phyloP scores from a whole-genome alignment of 106 monocot species.

The Phalaenopsis aphrodite region DNA sequence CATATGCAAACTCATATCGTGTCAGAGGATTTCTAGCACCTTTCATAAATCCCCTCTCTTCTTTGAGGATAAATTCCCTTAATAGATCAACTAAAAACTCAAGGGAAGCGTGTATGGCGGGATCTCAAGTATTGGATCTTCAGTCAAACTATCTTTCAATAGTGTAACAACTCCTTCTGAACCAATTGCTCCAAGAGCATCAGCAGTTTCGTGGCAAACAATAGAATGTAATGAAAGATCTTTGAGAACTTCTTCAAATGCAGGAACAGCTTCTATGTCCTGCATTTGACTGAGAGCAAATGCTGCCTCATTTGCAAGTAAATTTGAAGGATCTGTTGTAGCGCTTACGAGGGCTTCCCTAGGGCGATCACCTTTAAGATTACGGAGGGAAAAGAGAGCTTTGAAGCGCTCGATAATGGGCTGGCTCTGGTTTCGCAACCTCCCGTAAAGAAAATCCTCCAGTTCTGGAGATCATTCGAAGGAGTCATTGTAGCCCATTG shows the following conservation, averaged over 20 bases:
- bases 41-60: conserved; percentile 82
- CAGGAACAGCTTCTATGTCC: conserved; percentile 75
- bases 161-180: conserved; percentile 39
- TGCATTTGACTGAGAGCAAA: conserved; percentile 99
- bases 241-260: conserved; percentile 65
- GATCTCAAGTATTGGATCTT: conserved; percentile 96
- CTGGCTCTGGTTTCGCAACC: conserved; percentile 52
- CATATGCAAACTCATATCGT: conserved; percentile 96
- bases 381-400: conserved; percentile 92
- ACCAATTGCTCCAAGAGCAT: conserved; percentile 96
- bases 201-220: conserved; percentile 96
- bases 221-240: conserved; percentile 94
- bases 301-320: conserved; percentile 98
- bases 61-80: conserved; percentile 74
- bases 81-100: conserved; percentile 60
- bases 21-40: conserved; percentile 80
- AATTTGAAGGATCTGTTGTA: conserved; percentile 83
- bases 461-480: conserved; percentile 53
- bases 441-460: conserved; percentile 63
- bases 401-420: conserved; percentile 80
- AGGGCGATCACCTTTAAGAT: conserved; percentile 67
- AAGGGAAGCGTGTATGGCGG: conserved; percentile 58
- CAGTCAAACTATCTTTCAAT: conserved; percentile 44
- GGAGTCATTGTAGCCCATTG: conserved; percentile 8
- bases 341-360: conserved; percentile 66